A percentile compares a stretch with the other conserved stretches of the same genome.
Conservation (phyloP, 306 rosid genomes). For the Rosa lucieae region DNA sequence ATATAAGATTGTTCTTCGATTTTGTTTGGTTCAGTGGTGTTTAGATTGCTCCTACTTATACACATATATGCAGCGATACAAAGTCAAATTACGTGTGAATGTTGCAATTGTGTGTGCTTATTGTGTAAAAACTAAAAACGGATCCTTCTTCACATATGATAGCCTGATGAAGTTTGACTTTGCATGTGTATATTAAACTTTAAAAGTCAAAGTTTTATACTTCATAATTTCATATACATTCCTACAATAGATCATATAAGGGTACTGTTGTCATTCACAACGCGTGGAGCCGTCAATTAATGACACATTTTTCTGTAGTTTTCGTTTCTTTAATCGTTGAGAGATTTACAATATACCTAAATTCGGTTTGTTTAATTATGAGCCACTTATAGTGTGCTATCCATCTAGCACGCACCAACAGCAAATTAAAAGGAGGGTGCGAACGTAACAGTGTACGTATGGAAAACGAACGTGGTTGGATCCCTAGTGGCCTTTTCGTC, state of each 20-base stretch:
- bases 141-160: neutral
- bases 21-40: neutral
- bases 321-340: no score
- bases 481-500: neutral
- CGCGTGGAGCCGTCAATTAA: neutral
- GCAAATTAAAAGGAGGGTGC: neutral
- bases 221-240: no score
- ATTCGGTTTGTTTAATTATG: neutral
- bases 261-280: no score
- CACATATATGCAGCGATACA: neutral
- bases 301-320: neutral
- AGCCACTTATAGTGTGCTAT: neutral
- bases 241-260: no score
- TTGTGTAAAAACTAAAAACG: neutral
- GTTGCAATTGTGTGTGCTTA: neutral
- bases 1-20: neutral
- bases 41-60: neutral
- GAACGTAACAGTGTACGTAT: neutral
- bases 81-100: neutral
- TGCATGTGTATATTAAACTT: neutral
- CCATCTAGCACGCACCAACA: neutral
- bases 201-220: neutral
- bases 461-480: neutral
- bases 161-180: neutral
- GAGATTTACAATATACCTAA: no score